Conservation (phyloP, 2,329 filamentous ascomycete species). For the Didymella sp. region DNA sequence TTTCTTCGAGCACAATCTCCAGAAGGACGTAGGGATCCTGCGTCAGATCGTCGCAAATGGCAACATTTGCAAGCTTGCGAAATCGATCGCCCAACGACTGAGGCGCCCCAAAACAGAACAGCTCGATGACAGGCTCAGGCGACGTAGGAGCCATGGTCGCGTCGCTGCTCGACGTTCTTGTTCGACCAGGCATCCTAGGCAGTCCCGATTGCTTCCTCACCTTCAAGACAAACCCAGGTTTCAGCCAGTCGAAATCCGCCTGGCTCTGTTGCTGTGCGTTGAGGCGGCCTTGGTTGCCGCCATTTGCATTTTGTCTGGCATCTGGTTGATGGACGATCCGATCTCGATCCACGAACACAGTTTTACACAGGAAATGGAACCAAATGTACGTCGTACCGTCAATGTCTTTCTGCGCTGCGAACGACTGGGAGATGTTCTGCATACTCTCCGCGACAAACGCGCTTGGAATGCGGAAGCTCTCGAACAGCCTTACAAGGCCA, state of each 20-base stretch:
- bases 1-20: slow-evolving; percentile 40
- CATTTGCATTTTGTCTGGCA: not conserved
- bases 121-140: slow-evolving; percentile 21
- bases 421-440: slow-evolving; percentile 38
- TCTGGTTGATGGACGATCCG: slow-evolving; percentile 17
- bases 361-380: slow-evolving; percentile 44
- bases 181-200: slow-evolving; percentile 13
- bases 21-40: slow-evolving; percentile 45
- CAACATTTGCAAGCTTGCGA: slow-evolving; percentile 16
- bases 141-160: slow-evolving; percentile 10
- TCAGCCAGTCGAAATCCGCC: slow-evolving; percentile 36
- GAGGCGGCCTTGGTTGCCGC: not conserved
- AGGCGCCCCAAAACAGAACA: slow-evolving; percentile 42
- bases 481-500: slow-evolving; percentile 28
- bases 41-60: slow-evolving; percentile 30
- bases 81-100: slow-evolving; percentile 26
- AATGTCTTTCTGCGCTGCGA: slow-evolving; percentile 30
- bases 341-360: slow-evolving; percentile 20
- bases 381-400: slow-evolving; percentile 30
- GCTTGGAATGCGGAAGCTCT: slow-evolving; percentile 31
- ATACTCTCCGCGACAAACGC: slow-evolving; percentile 36
- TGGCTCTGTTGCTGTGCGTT: slow-evolving; percentile 25
- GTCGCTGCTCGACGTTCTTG: slow-evolving; percentile 25
- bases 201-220: slow-evolving; percentile 14
- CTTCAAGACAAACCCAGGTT: slow-evolving; percentile 37